Conservation (phyloP, 345 rosid genomes). For the Citrus mangshanensis region DNA sequence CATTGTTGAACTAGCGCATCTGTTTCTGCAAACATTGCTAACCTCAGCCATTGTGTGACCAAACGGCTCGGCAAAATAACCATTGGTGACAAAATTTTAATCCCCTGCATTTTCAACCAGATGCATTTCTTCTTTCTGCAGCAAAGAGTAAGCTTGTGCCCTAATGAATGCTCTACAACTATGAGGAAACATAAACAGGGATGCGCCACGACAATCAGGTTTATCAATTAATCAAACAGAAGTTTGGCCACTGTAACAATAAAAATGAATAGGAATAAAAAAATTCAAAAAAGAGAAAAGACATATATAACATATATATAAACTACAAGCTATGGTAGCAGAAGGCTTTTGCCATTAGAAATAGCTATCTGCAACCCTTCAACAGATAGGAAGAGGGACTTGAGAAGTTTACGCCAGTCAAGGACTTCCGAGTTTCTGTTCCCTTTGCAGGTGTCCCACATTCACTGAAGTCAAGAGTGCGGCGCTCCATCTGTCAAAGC, state of each 20-base stretch:
- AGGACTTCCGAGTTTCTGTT: slow-evolving; percentile 43
- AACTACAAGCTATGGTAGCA: slow-evolving; percentile 12
- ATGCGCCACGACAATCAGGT: not conserved
- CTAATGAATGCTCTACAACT: not conserved
- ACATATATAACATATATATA: slow-evolving; percentile 13
- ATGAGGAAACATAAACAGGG: not conserved
- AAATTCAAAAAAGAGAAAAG: not conserved
- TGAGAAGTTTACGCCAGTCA: slow-evolving; percentile 33
- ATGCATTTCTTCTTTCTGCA: not conserved
- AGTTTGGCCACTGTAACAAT: slow-evolving; percentile 9
- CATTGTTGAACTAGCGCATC: not conserved
- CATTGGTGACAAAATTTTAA: not conserved
- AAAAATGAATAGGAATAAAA: not conserved
- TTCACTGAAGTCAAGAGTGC: slow-evolving; percentile 87
- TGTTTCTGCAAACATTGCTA: not conserved
- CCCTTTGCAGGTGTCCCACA: slow-evolving; percentile 79
- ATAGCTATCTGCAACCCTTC: slow-evolving; percentile 76
- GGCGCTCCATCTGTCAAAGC: slow-evolving; percentile 68
- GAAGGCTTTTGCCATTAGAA: slow-evolving; percentile 18
- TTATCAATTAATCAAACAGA: slow-evolving; percentile 14
- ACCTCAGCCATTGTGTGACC: not conserved
- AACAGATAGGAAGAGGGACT: slow-evolving; percentile 79
- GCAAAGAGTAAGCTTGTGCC: not conserved
- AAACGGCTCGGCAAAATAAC: not conserved
- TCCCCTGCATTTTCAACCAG: not conserved